phyloP scores from a whole-genome alignment of 2,329 filamentous ascomycete species.

The Epicoccum nigrum region DNA sequence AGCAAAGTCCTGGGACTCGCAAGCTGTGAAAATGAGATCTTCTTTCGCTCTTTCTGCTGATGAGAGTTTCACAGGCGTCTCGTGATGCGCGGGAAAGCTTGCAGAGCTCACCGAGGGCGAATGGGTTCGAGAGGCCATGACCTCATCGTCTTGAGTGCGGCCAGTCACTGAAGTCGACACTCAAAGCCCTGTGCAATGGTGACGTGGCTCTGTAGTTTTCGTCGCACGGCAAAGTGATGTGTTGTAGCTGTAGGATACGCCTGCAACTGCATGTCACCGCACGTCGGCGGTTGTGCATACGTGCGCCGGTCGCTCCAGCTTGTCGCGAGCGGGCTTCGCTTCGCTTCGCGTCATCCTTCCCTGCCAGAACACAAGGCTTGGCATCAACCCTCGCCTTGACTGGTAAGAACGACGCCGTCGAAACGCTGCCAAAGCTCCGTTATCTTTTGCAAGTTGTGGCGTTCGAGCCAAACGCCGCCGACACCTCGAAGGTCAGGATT shows the following conservation, averaged over 20 bases:
- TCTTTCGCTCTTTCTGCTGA: slow-evolving; percentile 34
- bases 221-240: not conserved
- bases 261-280: slow-evolving; percentile 13
- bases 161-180: not conserved
- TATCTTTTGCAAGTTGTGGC: not conserved
- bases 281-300: slow-evolving; percentile 8
- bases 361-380: slow-evolving; percentile 21
- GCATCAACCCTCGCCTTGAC: slow-evolving; percentile 5
- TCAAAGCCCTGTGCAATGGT: not conserved
- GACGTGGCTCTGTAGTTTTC: slow-evolving; percentile 18
- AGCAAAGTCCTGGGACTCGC: slow-evolving; percentile 48
- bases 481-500: not conserved
- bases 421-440: not conserved
- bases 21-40: slow-evolving; percentile 50
- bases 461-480: not conserved
- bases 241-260: slow-evolving; percentile 3
- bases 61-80: slow-evolving; percentile 20
- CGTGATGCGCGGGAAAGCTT: slow-evolving; percentile 26
- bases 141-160: slow-evolving; percentile 21
- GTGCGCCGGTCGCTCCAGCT: slow-evolving; percentile 12
- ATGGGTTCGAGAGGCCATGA: slow-evolving; percentile 36
- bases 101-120: slow-evolving; percentile 39
- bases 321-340: slow-evolving; percentile 21
- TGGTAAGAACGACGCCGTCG: not conserved
- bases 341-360: slow-evolving; percentile 22